Evolutionary conservation across 1,139 yeast genomes (phyloP).

Genomic region (Blastobotrys serpentis): DNA sequence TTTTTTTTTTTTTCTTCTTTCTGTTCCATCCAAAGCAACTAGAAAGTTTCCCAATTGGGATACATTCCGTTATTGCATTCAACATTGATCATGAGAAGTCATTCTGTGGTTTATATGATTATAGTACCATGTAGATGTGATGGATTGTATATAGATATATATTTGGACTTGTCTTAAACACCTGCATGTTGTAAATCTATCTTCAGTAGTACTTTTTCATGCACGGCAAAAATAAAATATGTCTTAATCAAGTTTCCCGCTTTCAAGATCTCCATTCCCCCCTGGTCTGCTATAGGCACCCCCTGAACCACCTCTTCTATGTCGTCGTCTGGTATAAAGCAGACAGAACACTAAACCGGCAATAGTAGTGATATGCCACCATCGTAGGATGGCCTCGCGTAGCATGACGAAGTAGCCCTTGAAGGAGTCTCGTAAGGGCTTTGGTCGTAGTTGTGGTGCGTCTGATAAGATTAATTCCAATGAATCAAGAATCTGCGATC

Average conservation of each 20-base stretch:
- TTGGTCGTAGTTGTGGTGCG: slow-evolving; percentile 28
- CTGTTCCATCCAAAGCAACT: neutral
- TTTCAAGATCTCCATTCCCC: slow-evolving; percentile 1
- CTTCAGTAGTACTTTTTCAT: neutral
- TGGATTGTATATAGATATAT: neutral
- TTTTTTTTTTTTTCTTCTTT: neutral
- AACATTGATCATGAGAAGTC: too few species aligned
- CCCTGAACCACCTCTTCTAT: neutral
- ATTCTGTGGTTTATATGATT: too few species aligned
- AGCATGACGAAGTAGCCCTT: slow-evolving; percentile 23
- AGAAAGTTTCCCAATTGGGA: neutral
- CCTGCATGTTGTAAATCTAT: slow-evolving; percentile 1
- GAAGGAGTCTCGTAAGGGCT: slow-evolving; percentile 26
- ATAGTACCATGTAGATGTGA: too few species aligned
- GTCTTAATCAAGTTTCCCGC: slow-evolving; percentile 2
- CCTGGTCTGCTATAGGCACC: neutral
- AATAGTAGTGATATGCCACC: slow-evolving; percentile 16
- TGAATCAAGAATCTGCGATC: slow-evolving; percentile 34
- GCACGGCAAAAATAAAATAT: slow-evolving; percentile 1
- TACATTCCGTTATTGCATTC: neutral
- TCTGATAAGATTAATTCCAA: slow-evolving; percentile 29
- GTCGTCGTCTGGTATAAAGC: slow-evolving; percentile 7
- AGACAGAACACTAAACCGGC: slow-evolving; percentile 10
- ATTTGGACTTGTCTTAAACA: neutral
- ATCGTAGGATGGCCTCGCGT: slow-evolving; percentile 10